Evolutionary conservation across 345 rosid species (phyloP).

Genomic region (Arabidopsis thaliana): DNA sequence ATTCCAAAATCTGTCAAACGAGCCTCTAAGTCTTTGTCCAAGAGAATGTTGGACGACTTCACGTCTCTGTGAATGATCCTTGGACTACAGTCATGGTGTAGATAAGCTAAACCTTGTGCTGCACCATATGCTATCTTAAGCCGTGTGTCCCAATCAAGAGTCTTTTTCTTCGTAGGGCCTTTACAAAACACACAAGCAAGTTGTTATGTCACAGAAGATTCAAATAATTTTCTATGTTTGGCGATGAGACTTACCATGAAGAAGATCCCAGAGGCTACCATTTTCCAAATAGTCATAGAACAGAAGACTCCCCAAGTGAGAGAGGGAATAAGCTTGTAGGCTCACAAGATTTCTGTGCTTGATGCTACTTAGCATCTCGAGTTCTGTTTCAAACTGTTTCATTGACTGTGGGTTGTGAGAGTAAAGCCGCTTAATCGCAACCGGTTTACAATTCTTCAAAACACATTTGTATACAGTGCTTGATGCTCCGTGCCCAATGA

Average conservation of each 20-base stretch:
- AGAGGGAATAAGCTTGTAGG: slow-evolving; percentile 87
- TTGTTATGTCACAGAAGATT: neutral
- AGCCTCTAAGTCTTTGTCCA: slow-evolving; percentile 88
- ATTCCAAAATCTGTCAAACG: slow-evolving; percentile 99
- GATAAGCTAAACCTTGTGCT: slow-evolving; percentile 89
- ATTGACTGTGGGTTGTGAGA: slow-evolving; percentile 76
- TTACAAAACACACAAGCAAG: slow-evolving; percentile 28
- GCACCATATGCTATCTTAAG: slow-evolving; percentile 89
- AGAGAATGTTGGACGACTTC: slow-evolving; percentile 84
- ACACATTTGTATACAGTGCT: slow-evolving; percentile 95
- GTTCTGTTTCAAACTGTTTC: slow-evolving; percentile 94
- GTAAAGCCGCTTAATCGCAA: slow-evolving; percentile 92
- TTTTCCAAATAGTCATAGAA: slow-evolving; percentile 98
- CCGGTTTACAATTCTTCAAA: slow-evolving; percentile 91
- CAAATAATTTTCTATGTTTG: neutral
- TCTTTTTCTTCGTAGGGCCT: slow-evolving; percentile 84
- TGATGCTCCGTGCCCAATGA: slow-evolving; percentile 89
- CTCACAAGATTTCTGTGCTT: slow-evolving; percentile 93
- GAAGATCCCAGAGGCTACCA: slow-evolving; percentile 98
- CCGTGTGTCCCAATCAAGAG: slow-evolving; percentile 83
- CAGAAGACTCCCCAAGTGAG: slow-evolving; percentile 82
- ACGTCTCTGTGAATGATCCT: slow-evolving; percentile 95
- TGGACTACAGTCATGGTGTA: slow-evolving; percentile 96
- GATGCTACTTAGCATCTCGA: slow-evolving; percentile 86
- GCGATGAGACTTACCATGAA: slow-evolving; percentile 66